Base-by-base conservation (phyloP, 1,284 basidiomycete genomes). In the Mixia osmundae region DNA sequence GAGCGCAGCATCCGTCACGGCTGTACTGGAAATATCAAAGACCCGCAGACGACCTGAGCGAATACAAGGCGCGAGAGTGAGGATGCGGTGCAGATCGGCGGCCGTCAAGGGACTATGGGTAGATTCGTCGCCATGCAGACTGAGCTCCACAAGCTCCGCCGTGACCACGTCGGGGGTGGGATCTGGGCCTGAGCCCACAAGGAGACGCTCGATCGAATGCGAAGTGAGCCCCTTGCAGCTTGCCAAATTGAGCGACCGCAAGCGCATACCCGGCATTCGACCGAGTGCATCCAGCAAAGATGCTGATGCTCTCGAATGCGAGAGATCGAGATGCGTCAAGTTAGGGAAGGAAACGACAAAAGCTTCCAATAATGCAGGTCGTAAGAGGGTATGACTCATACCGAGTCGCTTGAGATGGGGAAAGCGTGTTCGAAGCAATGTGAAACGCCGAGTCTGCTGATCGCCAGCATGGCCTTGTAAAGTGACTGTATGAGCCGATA, bases 21-120 rank as follows among this genome's bases (percentile, higher is more conserved):
- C 72, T 4, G 78, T 65, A 40, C 77, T 79, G 8, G 83, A 87
- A 14, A 97, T 56, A 55, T 97, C 89, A 41, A 97, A 67, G 57
- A 87, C 94, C 12, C 72, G 65, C 30, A 95, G 61, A 37, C 68
- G 57, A 12, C 80, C 79, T 23, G 64, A 69, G 10, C 61, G 60
- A 61, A 97, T 76, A 52, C 77, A 82, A 0, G 83, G 83, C 0
- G 83, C 83, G 12, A 59, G 56, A 1, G 65, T 62, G 37, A 95
- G 55, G 36, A 95, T 69, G 16, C 68, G 63, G 16, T 57, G 48
- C 22, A 94, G 63, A 42, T 94, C 73, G 15, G 69, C 65, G 26
- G 60, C 58, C 7, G 67, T 66, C 21, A 97, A 62, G 0, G 78
- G 70, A n/a, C 75, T 80, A 0, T 71, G 66, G 56, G 79, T 85